phyloP scores from a whole-genome alignment of 2,329 filamentous ascomycete genomes.

The Aspergillus nomiae region DNA sequence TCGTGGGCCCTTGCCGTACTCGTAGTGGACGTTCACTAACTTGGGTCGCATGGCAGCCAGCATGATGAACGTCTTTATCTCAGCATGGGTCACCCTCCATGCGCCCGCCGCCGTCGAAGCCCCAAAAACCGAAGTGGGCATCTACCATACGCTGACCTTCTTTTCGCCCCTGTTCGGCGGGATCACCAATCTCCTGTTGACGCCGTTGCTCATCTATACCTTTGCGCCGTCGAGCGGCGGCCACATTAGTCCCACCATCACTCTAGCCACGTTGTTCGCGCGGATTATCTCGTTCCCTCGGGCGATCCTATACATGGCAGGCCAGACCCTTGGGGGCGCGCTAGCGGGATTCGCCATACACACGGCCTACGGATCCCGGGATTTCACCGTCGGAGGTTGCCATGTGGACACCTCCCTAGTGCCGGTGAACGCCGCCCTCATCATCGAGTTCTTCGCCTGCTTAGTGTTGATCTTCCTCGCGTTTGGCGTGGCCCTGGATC shows the following conservation, averaged over 20 bases:
- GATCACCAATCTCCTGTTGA: slow-evolving; percentile 43
- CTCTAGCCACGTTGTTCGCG: slow-evolving; percentile 55
- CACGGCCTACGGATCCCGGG: slow-evolving; percentile 29
- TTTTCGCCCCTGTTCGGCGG: slow-evolving; percentile 37
- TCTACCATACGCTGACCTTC: slow-evolving; percentile 31
- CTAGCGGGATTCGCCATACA: slow-evolving; percentile 48
- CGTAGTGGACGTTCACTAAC: not conserved
- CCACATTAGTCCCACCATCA: slow-evolving; percentile 58
- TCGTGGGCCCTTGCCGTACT: not conserved
- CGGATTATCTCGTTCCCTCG: slow-evolving; percentile 53
- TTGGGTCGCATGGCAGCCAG: slow-evolving; percentile 15
- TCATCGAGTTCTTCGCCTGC: slow-evolving; percentile 51
- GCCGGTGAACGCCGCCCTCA: slow-evolving; percentile 44
- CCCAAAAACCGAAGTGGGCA: slow-evolving; percentile 25
- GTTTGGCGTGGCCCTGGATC: slow-evolving; percentile 58
- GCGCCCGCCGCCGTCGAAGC: slow-evolving; percentile 16
- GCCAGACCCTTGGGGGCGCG: slow-evolving; percentile 49
- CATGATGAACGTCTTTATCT: slow-evolving; percentile 32
- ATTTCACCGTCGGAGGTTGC: slow-evolving; percentile 42
- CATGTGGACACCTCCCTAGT: slow-evolving; percentile 40
- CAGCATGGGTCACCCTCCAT: slow-evolving; percentile 25
- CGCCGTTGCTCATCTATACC: slow-evolving; percentile 54
- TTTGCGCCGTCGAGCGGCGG: slow-evolving; percentile 53
- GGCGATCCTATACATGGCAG: slow-evolving; percentile 49
- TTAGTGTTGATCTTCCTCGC: slow-evolving; percentile 53